Base-by-base conservation (phyloP, 371 early-diverging fungal species). In the Apophysomyces variabilis region DNA sequence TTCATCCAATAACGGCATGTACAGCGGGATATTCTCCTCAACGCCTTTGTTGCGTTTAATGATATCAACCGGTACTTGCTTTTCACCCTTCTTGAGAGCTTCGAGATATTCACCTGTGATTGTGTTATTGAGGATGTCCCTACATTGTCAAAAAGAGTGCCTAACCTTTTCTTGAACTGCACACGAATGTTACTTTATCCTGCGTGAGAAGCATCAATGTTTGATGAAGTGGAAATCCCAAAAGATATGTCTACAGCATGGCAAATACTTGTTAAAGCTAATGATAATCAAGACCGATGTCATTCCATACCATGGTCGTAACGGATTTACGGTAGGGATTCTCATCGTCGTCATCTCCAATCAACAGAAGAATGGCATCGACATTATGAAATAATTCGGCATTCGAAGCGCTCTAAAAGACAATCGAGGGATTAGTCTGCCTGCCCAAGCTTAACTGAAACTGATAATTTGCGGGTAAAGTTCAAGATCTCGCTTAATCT, bases 151-250 rank as follows among this genome's bases (percentile, higher is more conserved):
- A 26, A 21, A 4, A 14, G 62, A 43, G 35, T 61, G 47, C 41
- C 36, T 60, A 62, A 86, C 90, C 93, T 72, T 94, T 96, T 72
- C 92, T 94, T 36, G 81, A 84, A 64, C 92, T 92, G 18, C 96
- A 92, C 13, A 96, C 75, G 62, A 97, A 82, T 7, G 90, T 87
- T 14, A 96, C 68, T 65, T 90, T 91, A 61, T 91, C 90, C 26
- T 78, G 85, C 44, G 92, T 92, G 38, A 97, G 80, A 38, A 96
- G 64, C 35, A 95, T 83, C 45, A 95, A 68, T 3, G 96, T 95
- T 66, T 96, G 94, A 5, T 92, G 90, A 67, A 98, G 92, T 73
- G 97, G 99, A 68, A 95, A 92, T 36, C 97, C 98, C 61, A 98
- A 83, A 47, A 98, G 87, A 96, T 98, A 99, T 43, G 88, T 90